phyloP scores from a whole-genome alignment of 495 filamentous ascomycete species.

The Aspergillus incahuasiensis region DNA sequence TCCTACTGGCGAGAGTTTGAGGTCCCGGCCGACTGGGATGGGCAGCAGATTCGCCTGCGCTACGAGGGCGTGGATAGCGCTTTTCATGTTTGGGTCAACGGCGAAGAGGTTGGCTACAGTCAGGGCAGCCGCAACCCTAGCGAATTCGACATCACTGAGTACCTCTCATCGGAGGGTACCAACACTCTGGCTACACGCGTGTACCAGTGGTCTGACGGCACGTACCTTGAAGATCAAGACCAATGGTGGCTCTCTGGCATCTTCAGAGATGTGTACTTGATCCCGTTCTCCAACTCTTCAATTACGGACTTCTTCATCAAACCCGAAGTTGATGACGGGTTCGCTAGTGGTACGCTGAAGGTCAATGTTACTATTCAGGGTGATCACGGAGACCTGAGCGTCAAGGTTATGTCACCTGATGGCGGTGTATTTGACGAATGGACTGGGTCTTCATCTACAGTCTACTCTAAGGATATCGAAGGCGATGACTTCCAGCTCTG shows the following conservation, averaged over 20 bases:
- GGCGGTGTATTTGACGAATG: neutral
- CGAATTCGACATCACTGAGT: slow-evolving; percentile 20
- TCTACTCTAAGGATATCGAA: neutral
- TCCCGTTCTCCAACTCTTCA: neutral
- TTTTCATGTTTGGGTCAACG: slow-evolving; percentile 18
- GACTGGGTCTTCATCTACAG: neutral
- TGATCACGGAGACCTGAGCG: neutral
- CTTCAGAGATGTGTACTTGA: slow-evolving; percentile 2
- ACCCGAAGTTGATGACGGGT: neutral
- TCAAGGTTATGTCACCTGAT: neutral
- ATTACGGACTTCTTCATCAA: neutral
- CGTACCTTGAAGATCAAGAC: slow-evolving; percentile 15
- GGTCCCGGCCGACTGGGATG: slow-evolving; percentile 30
- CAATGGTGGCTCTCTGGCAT: slow-evolving; percentile 14
- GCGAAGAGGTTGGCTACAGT: slow-evolving; percentile 11
- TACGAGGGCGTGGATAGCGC: slow-evolving; percentile 19
- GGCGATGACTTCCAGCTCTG: neutral
- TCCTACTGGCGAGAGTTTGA: slow-evolving; percentile 50
- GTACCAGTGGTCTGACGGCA: slow-evolving; percentile 14
- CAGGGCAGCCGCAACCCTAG: slow-evolving; percentile 12
- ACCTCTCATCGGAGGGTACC: slow-evolving; percentile 35
- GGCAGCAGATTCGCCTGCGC: slow-evolving; percentile 12
- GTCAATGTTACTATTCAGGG: neutral
- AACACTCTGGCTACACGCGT: slow-evolving; percentile 8
- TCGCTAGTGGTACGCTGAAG: neutral